Evolutionary conservation across 306 rosid species (phyloP).

Genomic region (Begonia loranthoides): DNA sequence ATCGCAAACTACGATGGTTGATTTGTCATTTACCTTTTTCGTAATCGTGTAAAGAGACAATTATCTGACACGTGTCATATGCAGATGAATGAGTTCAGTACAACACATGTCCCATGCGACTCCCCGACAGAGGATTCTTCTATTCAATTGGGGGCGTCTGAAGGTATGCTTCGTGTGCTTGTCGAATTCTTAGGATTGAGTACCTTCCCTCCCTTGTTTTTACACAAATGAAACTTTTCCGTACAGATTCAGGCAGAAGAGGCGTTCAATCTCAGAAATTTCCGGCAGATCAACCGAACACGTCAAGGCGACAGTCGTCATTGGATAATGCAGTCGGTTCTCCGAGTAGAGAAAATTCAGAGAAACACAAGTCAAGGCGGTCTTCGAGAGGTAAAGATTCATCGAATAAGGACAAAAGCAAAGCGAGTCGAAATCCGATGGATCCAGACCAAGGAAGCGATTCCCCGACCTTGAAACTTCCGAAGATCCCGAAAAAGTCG

Average conservation of each 20-base stretch:
- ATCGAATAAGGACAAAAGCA: conserved; percentile 10
- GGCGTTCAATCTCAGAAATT: conserved; percentile 1
- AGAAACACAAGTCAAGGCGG: conserved; percentile 38
- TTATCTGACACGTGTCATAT: too few species aligned
- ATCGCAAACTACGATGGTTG: too few species aligned
- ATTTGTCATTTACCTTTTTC: too few species aligned
- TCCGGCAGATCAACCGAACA: conserved; percentile 22
- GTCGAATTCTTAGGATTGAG: too few species aligned
- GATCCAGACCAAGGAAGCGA: conserved; percentile 21
- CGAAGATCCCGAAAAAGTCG: conserved; percentile 38
- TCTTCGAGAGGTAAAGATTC: conserved; percentile 36
- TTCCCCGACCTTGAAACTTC: conserved; percentile 9
- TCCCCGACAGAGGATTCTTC: too few species aligned
- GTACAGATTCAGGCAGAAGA: conserved; percentile 9
- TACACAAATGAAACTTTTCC: too few species aligned
- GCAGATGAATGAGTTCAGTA: too few species aligned
- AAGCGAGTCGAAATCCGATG: background rate
- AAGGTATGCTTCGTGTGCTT: too few species aligned
- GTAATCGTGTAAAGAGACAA: too few species aligned
- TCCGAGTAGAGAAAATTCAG: conserved; percentile 36
- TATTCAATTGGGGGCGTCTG: too few species aligned
- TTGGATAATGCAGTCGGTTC: conserved; percentile 5
- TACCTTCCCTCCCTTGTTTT: too few species aligned
- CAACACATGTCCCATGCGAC: too few species aligned
- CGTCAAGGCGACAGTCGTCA: conserved; percentile 17